These are phyloP conservation scores for Yarrowia porcina DNA, from an alignment of 805 yeast genomes.

Conservation along the genomic window DNA sequence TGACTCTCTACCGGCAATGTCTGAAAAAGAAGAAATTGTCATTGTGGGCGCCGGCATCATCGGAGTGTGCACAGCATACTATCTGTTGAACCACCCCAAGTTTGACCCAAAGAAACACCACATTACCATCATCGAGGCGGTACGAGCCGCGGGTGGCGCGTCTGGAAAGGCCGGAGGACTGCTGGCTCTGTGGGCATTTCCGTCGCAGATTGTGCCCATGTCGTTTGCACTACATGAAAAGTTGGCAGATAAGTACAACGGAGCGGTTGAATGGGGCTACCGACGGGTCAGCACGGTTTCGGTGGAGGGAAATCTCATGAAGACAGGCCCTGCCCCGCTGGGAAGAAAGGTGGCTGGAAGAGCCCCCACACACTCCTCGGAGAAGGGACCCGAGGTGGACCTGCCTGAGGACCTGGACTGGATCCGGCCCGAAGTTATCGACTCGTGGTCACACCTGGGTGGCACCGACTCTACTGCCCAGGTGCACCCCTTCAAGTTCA, in stretches of 20 bases:
- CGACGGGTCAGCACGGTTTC: slow-evolving; percentile 82
- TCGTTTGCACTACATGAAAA: slow-evolving; percentile 84
- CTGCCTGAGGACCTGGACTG: slow-evolving; percentile 68
- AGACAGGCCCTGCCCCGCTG: slow-evolving; percentile 27
- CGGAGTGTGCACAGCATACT: slow-evolving; percentile 93
- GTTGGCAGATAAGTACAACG: slow-evolving; percentile 70
- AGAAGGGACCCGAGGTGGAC: slow-evolving; percentile 9
- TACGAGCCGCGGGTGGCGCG: slow-evolving; percentile 95
- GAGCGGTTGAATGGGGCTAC: slow-evolving; percentile 91
- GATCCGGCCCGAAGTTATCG: slow-evolving; percentile 63
- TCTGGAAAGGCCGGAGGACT: slow-evolving; percentile 97
- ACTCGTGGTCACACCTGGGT: slow-evolving; percentile 76
- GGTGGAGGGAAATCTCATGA: slow-evolving; percentile 71
- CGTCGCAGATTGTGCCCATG: slow-evolving; percentile 86
- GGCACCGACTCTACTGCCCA: slow-evolving; percentile 89
- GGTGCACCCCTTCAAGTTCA: slow-evolving; percentile 92
- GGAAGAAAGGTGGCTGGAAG: slow-evolving; percentile 27
- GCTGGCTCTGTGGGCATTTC: slow-evolving; percentile 94
- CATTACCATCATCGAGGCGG: slow-evolving; percentile 81
- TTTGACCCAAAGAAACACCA: slow-evolving; percentile 71
- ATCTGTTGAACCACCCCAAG: slow-evolving; percentile 74
- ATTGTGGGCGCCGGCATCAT: slow-evolving; percentile 89
- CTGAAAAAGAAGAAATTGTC: slow-evolving; percentile 62
- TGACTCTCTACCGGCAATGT: not conserved
- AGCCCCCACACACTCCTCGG: slow-evolving; percentile 25